Base-by-base conservation (phyloP, 805 yeast genomes). In the Cyberlindnera galapagoensis region DNA sequence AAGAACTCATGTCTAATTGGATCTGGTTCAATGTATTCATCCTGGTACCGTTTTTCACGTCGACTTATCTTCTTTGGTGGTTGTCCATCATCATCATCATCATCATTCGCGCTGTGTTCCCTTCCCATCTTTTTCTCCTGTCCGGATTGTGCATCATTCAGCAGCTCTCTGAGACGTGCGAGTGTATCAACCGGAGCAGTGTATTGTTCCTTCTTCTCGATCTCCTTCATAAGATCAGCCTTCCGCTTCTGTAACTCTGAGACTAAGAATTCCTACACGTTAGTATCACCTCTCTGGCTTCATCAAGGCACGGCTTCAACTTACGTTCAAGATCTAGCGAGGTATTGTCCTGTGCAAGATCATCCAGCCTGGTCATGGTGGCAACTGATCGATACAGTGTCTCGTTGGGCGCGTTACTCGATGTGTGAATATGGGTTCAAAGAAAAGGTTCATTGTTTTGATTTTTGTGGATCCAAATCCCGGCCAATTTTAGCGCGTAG, bases 281-380 rank as follows among this genome's bases (percentile, higher is more conserved):
- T 27, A 16, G 6, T 22, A 25, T 26, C 22, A 31, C 37, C 18
- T 12, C n/a, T 16, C 12, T 21, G 20, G 11, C 7, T 3, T 4
- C 13, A 10, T 31, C 21, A n/a, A 20, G 15, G 4, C 9, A 14
- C 7, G 9, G 8, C 10, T 7, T 14, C 10, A 18, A 40, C 47
- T 13, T 18, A 49, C 51, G 54, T 34, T 63, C 67, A 26, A 42
- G 49, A 32, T 46, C 51, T 13, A 63, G 34, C 3, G 67, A 55
- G 2, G 49, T 51, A 13, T 56, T 56, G 40, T 63, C 67, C 27
- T 59, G 62, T 33, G 53, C 51, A 6, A 57, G 35, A 9, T 56
- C 63, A 6, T 44, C 52, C 5, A 55, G 14, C 2, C 43, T 39
- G 7, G 55, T 34, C 63, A 59, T 59, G n/a, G n/a, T n/a, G n/a